Evolutionary conservation across 768 basidiomycete species (phyloP).

Genomic region (Suillus clintonianus): DNA sequence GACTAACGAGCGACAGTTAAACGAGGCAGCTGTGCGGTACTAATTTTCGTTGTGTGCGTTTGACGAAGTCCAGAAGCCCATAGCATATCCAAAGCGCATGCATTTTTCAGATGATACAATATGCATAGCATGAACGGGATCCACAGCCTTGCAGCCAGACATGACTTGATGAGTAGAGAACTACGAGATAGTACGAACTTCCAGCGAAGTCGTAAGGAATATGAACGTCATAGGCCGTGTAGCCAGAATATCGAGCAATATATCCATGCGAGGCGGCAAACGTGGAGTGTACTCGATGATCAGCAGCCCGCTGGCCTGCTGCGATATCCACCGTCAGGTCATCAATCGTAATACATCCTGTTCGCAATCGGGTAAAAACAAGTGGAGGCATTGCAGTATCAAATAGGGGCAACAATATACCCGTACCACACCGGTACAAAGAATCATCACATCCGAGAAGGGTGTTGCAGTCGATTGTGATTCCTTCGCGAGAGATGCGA

Average conservation of each 20-base stretch:
- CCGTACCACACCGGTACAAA: slow-evolving; percentile 67
- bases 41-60: neutral
- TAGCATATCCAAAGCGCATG: neutral
- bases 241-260: neutral
- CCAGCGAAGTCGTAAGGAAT: neutral
- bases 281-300: neutral
- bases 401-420: slow-evolving; percentile 82
- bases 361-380: neutral
- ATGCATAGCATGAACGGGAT: neutral
- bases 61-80: neutral
- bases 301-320: too few relatives aligned
- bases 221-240: too few relatives aligned
- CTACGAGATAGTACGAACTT: neutral
- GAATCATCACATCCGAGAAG: slow-evolving; percentile 77
- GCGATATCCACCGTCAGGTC: neutral
- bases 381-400: slow-evolving; percentile 66
- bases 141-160: neutral
- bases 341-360: neutral
- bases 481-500: slow-evolving; percentile 60
- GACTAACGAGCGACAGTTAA: neutral
- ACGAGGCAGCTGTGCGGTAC: neutral
- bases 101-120: neutral
- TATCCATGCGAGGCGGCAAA: too few relatives aligned
- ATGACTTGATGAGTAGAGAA: neutral
- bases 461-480: slow-evolving; percentile 78